Conservation (phyloP, 139 green algal species). For the Limnomonas spitsbergensis region DNA sequence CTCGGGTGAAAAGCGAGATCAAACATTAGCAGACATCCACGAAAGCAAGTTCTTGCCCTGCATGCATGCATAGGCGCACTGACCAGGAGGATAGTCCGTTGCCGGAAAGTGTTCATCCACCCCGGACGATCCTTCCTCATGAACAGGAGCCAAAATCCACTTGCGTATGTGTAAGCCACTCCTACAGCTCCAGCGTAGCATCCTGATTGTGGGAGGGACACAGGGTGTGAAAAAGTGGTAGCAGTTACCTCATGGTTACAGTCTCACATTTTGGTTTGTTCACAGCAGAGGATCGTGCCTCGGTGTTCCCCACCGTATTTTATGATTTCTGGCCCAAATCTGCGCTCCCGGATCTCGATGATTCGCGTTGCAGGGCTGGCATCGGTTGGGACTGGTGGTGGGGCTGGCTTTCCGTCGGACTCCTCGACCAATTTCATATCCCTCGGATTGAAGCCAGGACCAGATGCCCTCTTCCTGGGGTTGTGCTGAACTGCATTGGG, state of each 20-base stretch:
- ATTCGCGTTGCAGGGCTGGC: not conserved
- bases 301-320: not conserved
- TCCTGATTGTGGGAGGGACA: not conserved
- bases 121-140: conserved; percentile 8
- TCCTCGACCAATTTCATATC: not conserved
- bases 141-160: conserved; percentile 4
- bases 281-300: not conserved
- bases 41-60: not conserved
- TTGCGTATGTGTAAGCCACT: conserved; percentile 12
- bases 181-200: conserved; percentile 3
- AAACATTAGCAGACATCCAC: not conserved
- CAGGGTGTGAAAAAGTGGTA: not conserved
- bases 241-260: not conserved
- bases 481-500: not conserved
- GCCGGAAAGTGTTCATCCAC: conserved; percentile 6
- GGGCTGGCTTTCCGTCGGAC: not conserved
- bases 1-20: not conserved
- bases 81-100: conserved; percentile 12
- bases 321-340: not conserved
- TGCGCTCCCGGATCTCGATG: not conserved
- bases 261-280: not conserved
- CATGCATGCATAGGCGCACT: not conserved
- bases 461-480: conserved; percentile 15
- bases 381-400: not conserved
- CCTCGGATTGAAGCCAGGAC: conserved; percentile 10